Conservation (phyloP, 2,329 filamentous ascomycete genomes). For the Nakataea oryzae region DNA sequence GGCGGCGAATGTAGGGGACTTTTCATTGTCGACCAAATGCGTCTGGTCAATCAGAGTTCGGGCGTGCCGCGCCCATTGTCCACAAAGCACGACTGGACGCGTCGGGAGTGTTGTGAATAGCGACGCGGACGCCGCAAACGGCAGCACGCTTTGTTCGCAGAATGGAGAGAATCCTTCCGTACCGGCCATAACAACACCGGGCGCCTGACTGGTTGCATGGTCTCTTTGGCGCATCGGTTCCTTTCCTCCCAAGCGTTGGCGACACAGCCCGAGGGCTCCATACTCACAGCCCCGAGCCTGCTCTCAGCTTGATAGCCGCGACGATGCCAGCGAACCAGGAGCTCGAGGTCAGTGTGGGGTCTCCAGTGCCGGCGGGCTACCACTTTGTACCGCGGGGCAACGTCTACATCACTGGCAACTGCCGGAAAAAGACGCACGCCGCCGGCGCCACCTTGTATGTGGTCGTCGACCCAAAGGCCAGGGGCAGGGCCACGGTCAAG, state of each 20-base stretch:
- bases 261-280: neutral
- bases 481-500: slow-evolving; percentile 5
- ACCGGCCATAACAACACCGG: neutral
- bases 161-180: neutral
- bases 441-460: slow-evolving; percentile 22
- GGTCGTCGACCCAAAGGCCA: slow-evolving; percentile 14
- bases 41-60: neutral
- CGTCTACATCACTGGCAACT: slow-evolving; percentile 28
- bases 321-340: neutral
- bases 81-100: neutral
- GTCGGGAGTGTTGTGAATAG: neutral
- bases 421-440: slow-evolving; percentile 24
- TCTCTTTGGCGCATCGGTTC: neutral
- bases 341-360: slow-evolving; percentile 2
- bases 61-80: neutral
- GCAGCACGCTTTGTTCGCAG: neutral
- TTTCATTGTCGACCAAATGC: neutral
- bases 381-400: slow-evolving; percentile 29
- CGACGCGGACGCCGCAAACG: neutral
- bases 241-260: neutral
- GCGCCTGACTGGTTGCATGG: neutral
- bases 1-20: neutral
- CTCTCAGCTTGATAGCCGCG: too few species aligned
- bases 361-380: slow-evolving; percentile 27
- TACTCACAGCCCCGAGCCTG: too few species aligned